A percentile compares a stretch with the other conserved stretches of the same genome.
These are phyloP conservation scores for Kregervanrija delftensis DNA, from an alignment of 805 yeast genomes.

Conservation along the genomic window DNA sequence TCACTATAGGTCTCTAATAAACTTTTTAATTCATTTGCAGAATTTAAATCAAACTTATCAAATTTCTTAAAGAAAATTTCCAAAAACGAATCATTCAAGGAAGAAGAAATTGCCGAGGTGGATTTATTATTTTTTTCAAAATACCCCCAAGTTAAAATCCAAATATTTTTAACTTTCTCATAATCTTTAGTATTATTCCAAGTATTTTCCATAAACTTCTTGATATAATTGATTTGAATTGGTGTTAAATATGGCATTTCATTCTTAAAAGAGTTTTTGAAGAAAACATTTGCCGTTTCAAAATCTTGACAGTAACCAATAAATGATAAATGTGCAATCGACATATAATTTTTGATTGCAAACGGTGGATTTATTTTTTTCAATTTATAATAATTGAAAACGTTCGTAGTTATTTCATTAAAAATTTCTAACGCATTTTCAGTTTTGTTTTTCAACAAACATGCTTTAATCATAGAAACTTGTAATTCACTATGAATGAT, in stretches of 20 bases:
- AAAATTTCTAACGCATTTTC: slow-evolving; percentile 58
- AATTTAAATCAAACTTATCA: slow-evolving; percentile 43
- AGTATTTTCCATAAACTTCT: slow-evolving; percentile 55
- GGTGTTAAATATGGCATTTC: slow-evolving; percentile 67
- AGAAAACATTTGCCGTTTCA: slow-evolving; percentile 63
- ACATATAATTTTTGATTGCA: slow-evolving; percentile 42
- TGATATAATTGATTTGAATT: slow-evolving; percentile 66
- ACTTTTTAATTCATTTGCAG: slow-evolving; percentile 49
- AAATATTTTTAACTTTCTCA: slow-evolving; percentile 48
- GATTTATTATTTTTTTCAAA: slow-evolving; percentile 43
- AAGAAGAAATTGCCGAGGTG: slow-evolving; percentile 62
- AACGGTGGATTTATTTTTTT: slow-evolving; percentile 18
- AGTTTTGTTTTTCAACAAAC: slow-evolving; percentile 55
- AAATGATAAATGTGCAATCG: slow-evolving; percentile 70
- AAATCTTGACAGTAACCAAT: slow-evolving; percentile 71
- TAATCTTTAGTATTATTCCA: slow-evolving; percentile 49
- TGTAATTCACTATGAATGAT: slow-evolving; percentile 40
- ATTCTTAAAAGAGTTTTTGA: slow-evolving; percentile 58
- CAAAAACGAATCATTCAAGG: slow-evolving; percentile 63
- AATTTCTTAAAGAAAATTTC: slow-evolving; percentile 60
- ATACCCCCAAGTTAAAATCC: slow-evolving; percentile 53
- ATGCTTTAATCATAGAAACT: slow-evolving; percentile 67
- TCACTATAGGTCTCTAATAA: slow-evolving; percentile 49
- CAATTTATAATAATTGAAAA: slow-evolving; percentile 27
- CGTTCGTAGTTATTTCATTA: slow-evolving; percentile 47